Base-by-base conservation (phyloP, 306 rosid species). In the Herpetospermum pedunculosum region DNA sequence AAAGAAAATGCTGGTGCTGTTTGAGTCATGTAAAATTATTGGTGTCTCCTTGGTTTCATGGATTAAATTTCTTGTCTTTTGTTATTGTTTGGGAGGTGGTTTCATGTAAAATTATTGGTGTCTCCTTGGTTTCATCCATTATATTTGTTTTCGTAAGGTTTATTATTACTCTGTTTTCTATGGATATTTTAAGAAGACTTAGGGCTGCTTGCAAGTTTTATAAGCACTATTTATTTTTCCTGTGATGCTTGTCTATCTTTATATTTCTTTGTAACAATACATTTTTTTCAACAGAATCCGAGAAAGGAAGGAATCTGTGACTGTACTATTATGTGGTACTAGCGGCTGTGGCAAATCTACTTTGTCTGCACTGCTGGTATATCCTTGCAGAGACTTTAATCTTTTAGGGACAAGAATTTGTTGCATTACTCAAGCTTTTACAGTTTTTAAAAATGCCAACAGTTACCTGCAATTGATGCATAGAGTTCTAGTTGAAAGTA, bases 341-440 rank as follows among this genome's bases (percentile, higher is more conserved):
- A 93, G 98, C 75, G 98, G 98, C 85, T 93, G 98, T 67, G 98
- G 98, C 79, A 93, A 93, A 83, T 93, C 98, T 37, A 93, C 98
- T 21, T 83, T 93, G 85, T 93, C 98, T 64, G 92, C 98, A 35
- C 80, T 93, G 82, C 94, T 93, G 98, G 98, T 93, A 91, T 38
- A 2, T 80, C 34, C 23, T 29, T 72, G 63, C 63, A 47, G 50
- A 72, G 44, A 76, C 35, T 72, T 32, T 23, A 41, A 74, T 57
- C 54, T 68, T 68, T 68, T 43, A 44, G 73, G 46, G 73, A 41
- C 38, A 12, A 21, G 25, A 3, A 6, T 16, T 15, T 26, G 49
- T 43, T 68, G 73, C 54, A 68, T 23, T 44, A 67, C 14, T 43
- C 14, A 25, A 4, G 73, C 73, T 68, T 41, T 43, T 43, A 68